Evolutionary conservation across 2,329 filamentous ascomycete species (phyloP), one percentile per base, ranked within the genome.

Genomic region (Sclerotinia minor): DNA sequence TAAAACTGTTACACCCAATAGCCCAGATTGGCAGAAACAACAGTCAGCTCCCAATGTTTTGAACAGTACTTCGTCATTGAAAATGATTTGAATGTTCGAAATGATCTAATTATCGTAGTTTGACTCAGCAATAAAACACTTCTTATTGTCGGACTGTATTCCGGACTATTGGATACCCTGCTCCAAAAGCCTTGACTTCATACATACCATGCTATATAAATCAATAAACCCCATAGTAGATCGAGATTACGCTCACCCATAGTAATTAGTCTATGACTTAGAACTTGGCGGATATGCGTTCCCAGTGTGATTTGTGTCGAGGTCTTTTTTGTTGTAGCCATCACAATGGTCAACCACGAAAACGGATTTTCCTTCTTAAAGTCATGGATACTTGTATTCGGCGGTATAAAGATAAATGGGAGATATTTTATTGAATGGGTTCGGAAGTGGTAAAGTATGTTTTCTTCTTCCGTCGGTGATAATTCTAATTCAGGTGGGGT

Each of bases 241-340:
- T 87, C 85, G 86, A 76, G 54, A 59, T 75, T 81, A 63, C 81
- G 80, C 67, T 85, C 83, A n/a, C 79, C 76, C 13, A 83, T 79
- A 17, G 84, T 68, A 8, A 86, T 72, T 35, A 85, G 76, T 67
- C 79, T 80, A n/a, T 80, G 77, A 0, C 82, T 79, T 19, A 85
- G 64, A 35, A 82, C 78, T 55, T 80, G 77, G 53, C 81, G 81
- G 7, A 83, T 76, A 24, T 77, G 78, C 2, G 79, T 79, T 47
- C 78, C 77, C 47, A 84, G 72, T 1, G 75, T 74, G 0, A 76
- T 61, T 67, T 84, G 82, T 64, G 80, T 78, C 3, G 76, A 72
- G 0, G 77, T 75, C 1, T 80, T 81, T 70, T 79, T 81, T 54
- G 79, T 79, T 1, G 81, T 80, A 13, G 84, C 74, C 50, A 82